Evolutionary conservation across 208 protist genomes (phyloP).

Genomic region (Trypanosoma brucei): DNA sequence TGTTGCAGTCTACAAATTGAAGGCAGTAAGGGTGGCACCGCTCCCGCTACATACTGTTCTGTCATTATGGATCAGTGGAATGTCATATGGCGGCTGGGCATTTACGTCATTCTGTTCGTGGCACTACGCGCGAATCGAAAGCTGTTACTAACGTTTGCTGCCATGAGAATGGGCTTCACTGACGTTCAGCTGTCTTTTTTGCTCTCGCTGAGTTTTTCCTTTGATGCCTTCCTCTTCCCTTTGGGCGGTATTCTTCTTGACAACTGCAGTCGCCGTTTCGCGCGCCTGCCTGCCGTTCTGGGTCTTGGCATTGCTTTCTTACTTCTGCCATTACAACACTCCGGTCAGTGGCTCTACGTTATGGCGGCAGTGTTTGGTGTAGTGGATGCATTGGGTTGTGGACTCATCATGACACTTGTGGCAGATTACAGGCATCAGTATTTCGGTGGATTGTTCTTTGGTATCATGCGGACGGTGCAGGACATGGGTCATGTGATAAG

Average conservation of each 20-base stretch:
- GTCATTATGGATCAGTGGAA: slow-evolving; percentile 58
- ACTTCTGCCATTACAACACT: slow-evolving; percentile 45
- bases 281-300: slow-evolving; percentile 54
- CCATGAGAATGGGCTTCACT: slow-evolving; percentile 50
- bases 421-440: slow-evolving; percentile 53
- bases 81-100: slow-evolving; percentile 72
- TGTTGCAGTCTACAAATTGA: not conserved
- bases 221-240: slow-evolving; percentile 55
- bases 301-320: slow-evolving; percentile 52
- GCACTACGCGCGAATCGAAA: slow-evolving; percentile 75
- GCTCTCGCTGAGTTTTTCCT: slow-evolving; percentile 57
- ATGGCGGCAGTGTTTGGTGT: slow-evolving; percentile 53
- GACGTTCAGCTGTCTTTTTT: slow-evolving; percentile 71
- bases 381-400: slow-evolving; percentile 74
- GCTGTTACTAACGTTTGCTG: slow-evolving; percentile 70
- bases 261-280: slow-evolving; percentile 41
- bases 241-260: slow-evolving; percentile 79
- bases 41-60: slow-evolving; percentile 9
- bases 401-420: slow-evolving; percentile 75
- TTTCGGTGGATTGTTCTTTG: slow-evolving; percentile 70
- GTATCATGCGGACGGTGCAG: slow-evolving; percentile 78
- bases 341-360: slow-evolving; percentile 33
- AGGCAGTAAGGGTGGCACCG: not conserved
- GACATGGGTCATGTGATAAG: slow-evolving; percentile 72
- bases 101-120: slow-evolving; percentile 63